These are phyloP conservation scores for Cordyceps cateniannulata DNA, from an alignment of 2,329 filamentous ascomycete genomes.

Conservation along the genomic window DNA sequence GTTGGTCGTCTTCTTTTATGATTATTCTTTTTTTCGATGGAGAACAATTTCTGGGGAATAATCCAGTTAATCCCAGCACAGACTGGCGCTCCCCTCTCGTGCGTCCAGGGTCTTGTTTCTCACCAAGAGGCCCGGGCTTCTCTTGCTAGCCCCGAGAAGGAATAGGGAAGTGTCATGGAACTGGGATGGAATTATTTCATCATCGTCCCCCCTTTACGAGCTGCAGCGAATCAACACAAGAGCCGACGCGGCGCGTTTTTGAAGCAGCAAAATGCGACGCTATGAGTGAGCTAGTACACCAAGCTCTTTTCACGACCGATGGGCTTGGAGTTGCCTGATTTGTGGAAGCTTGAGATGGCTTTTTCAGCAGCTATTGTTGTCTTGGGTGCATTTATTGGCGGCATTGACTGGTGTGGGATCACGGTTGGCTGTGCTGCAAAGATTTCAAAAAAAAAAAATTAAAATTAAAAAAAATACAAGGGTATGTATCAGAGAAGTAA, in stretches of 20 bases:
- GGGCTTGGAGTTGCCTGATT: background rate
- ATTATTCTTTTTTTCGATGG: background rate
- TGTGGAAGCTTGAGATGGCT: background rate
- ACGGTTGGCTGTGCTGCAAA: background rate
- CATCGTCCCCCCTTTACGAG: background rate
- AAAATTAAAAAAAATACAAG: background rate
- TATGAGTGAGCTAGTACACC: background rate
- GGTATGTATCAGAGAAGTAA: background rate
- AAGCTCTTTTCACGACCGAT: background rate
- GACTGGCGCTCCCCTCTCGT: background rate
- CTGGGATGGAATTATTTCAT: background rate
- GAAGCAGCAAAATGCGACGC: background rate
- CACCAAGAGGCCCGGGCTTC: background rate
- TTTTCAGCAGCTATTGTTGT: too few relatives aligned
- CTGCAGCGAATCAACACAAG: background rate
- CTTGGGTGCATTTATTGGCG: too few relatives aligned
- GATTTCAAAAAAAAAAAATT: background rate
- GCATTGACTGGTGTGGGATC: too few relatives aligned
- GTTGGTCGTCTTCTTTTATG: background rate
- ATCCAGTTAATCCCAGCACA: background rate
- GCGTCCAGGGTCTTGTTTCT: background rate
- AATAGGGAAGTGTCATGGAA: background rate
- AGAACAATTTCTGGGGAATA: constrained; percentile 4
- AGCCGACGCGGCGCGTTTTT: constrained; percentile 3
- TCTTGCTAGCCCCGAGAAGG: background rate